Percentiles rank a stretch among this genome's conserved stretches.
phyloP scores from a whole-genome alignment of 768 basidiomycete genomes.

The Xanthoconium stramineum region DNA sequence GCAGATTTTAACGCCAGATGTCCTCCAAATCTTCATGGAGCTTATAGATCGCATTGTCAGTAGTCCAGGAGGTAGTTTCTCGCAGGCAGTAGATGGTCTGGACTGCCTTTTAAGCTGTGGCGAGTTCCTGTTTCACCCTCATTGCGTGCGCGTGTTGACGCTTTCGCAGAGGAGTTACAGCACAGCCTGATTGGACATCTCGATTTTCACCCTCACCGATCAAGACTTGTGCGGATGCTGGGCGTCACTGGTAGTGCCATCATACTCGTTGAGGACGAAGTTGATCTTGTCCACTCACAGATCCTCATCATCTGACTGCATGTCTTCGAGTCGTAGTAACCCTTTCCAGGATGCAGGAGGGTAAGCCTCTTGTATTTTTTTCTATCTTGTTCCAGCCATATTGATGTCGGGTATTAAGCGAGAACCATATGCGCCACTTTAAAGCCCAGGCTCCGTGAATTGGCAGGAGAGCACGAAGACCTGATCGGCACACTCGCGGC shows the following conservation, averaged over 20 bases:
- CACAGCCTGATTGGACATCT: conserved; percentile 7
- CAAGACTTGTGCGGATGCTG: conserved; percentile 15
- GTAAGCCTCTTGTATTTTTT: background rate
- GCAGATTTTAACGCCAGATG: conserved; percentile 12
- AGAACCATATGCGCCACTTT: background rate
- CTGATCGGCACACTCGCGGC: conserved; percentile 19
- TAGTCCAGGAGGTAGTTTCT: conserved; percentile 3
- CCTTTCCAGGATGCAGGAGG: conserved; percentile 17
- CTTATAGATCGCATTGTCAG: conserved; percentile 15
- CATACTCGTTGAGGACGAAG: background rate
- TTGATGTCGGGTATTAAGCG: background rate
- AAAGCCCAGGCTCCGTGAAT: conserved; percentile 11
- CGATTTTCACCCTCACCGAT: background rate
- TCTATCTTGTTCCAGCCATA: too few relatives aligned
- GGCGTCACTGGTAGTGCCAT: conserved; percentile 8
- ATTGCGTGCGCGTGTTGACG: too few relatives aligned
- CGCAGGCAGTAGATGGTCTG: conserved; percentile 23
- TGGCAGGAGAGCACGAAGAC: conserved; percentile 7
- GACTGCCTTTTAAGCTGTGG: conserved; percentile 17
- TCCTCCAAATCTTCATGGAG: conserved; percentile 9
- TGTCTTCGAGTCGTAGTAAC: conserved; percentile 17
- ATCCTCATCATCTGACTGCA: conserved; percentile 7
- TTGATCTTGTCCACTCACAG: background rate
- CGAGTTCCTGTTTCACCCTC: conserved; percentile 2
- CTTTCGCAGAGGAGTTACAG: conserved; percentile 8